phyloP scores from a whole-genome alignment of 2,329 filamentous ascomycete species.

The Aureobasidium melanogenum region DNA sequence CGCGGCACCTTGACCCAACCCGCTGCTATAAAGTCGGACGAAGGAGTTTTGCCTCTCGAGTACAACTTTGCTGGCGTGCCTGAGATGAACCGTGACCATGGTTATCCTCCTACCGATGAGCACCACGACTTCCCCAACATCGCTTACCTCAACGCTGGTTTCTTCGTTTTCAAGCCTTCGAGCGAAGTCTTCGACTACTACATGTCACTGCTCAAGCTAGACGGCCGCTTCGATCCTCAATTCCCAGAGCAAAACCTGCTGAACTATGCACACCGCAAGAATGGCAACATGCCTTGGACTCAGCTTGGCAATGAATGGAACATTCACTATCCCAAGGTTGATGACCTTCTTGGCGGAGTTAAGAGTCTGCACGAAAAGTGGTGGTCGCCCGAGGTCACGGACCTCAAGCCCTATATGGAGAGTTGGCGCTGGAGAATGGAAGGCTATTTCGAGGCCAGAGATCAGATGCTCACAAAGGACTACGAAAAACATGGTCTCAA shows the following conservation, averaged over 20 bases:
- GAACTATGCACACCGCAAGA: constrained; percentile 28
- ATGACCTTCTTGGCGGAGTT: constrained; percentile 29
- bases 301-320: constrained; percentile 30
- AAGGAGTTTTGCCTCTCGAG: constrained; percentile 21
- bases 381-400: constrained; percentile 27
- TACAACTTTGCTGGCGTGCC: constrained; percentile 27
- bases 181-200: constrained; percentile 24
- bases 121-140: constrained; percentile 21
- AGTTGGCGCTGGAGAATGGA: constrained; percentile 27
- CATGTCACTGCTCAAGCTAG: constrained; percentile 21
- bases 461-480: constrained; percentile 12
- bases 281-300: constrained; percentile 34
- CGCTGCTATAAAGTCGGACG: constrained; percentile 19
- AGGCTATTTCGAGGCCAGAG: constrained; percentile 29
- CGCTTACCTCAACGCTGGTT: constrained; percentile 26
- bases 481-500: constrained; percentile 1
- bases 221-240: constrained; percentile 23
- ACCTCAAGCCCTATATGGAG: constrained; percentile 25
- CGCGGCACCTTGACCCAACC: constrained; percentile 17
- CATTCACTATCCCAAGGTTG: constrained; percentile 27
- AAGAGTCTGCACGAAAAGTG: constrained; percentile 33
- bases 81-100: constrained; percentile 24
- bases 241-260: constrained; percentile 29
- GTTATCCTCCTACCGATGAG: constrained; percentile 23
- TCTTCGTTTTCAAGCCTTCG: constrained; percentile 27